phyloP scores from a whole-genome alignment of 2,329 filamentous ascomycete species.

The Pestalotiopsis sp. region DNA sequence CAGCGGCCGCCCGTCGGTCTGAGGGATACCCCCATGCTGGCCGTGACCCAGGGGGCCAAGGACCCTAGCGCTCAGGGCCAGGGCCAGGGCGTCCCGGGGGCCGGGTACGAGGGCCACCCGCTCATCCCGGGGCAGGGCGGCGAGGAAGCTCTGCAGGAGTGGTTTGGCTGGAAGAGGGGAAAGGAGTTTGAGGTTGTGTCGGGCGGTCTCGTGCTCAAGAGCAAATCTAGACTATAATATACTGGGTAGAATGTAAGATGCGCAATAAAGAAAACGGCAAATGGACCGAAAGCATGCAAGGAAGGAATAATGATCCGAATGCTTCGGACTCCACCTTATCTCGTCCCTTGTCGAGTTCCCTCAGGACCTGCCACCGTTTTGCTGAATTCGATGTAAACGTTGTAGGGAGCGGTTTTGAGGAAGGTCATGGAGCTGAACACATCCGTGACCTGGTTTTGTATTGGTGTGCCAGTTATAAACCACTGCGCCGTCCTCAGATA shows the following conservation, averaged over 20 bases:
- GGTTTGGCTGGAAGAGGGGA: constrained; percentile 79
- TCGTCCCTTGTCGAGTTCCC: constrained; percentile 48
- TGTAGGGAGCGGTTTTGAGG: constrained; percentile 76
- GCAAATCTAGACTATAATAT: constrained; percentile 44
- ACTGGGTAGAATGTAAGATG: not conserved
- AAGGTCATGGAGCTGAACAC: constrained; percentile 79
- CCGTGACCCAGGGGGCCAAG: constrained; percentile 52
- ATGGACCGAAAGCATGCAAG: no score
- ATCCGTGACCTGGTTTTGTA: constrained; percentile 44
- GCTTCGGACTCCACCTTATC: constrained; percentile 62
- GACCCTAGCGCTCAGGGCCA: constrained; percentile 56
- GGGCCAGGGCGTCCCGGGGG: constrained; percentile 65
- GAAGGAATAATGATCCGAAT: constrained; percentile 43
- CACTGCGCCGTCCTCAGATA: no score
- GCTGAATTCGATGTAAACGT: constrained; percentile 64
- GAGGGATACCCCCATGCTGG: constrained; percentile 68
- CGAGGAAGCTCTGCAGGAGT: constrained; percentile 66
- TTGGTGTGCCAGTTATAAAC: no score
- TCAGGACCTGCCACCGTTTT: constrained; percentile 44
- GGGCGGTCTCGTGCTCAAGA: constrained; percentile 61
- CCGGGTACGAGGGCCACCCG: constrained; percentile 64
- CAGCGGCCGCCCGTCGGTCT: constrained; percentile 73
- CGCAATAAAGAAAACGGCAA: not conserved
- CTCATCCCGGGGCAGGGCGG: constrained; percentile 73
- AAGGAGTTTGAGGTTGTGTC: constrained; percentile 68